A percentile compares a stretch with the other conserved stretches of the same genome.
Conservation (phyloP, 2,329 filamentous ascomycete genomes). For the Ophiostoma himal-ulmi region DNA sequence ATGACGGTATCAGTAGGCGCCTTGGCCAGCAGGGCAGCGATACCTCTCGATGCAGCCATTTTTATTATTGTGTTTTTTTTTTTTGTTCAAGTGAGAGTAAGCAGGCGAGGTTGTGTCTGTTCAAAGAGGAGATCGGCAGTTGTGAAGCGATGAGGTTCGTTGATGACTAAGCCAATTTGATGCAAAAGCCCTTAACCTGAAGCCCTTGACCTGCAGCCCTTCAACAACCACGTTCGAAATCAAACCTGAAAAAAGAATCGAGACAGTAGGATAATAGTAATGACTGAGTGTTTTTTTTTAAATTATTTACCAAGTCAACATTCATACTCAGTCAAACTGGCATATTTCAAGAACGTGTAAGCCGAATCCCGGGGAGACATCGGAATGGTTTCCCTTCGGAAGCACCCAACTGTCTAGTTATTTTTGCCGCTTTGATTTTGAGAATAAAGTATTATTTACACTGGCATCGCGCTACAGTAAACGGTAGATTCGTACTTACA, state of each 20-base stretch:
- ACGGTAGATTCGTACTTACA: neutral
- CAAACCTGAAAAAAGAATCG: neutral
- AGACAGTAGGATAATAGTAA: neutral
- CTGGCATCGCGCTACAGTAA: neutral
- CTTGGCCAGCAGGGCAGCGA: conserved; percentile 72
- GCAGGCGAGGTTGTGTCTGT: neutral
- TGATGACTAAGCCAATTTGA: neutral
- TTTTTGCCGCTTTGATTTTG: no score
- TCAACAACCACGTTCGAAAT: neutral
- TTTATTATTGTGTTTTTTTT: neutral
- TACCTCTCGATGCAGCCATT: conserved; percentile 56
- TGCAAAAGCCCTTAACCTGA: neutral
- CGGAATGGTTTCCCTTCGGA: conserved; percentile 5
- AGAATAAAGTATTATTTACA: neutral
- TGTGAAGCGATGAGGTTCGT: conserved; percentile 1
- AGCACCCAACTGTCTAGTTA: neutral
- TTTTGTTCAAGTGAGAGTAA: neutral
- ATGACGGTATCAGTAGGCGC: conserved; percentile 77
- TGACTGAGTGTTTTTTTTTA: neutral
- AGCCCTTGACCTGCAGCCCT: neutral
- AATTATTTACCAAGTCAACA: neutral
- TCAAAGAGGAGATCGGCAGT: neutral
- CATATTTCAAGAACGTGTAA: neutral
- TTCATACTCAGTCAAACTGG: neutral
- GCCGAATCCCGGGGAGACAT: conserved; percentile 2